Evolutionary conservation across 768 basidiomycete species (phyloP).

Genomic region (Mycena epipterygia): DNA sequence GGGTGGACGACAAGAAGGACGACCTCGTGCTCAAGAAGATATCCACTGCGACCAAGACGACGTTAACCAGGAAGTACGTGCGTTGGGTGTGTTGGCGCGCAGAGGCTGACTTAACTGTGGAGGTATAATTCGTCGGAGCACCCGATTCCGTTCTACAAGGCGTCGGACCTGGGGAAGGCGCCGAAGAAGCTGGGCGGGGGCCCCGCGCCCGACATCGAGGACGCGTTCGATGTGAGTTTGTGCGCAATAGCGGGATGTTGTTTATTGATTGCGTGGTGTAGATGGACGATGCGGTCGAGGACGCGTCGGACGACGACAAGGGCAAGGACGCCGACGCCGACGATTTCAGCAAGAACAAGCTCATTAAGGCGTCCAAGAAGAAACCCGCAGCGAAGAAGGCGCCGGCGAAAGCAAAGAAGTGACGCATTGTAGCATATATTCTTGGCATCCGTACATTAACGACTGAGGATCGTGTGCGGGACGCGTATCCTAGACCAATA

Average conservation of each 20-base stretch:
- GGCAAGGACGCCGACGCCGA: constrained; percentile 53
- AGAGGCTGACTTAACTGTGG: background rate
- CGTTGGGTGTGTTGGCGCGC: background rate
- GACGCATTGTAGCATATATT: no score
- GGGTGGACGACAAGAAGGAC: constrained; percentile 84
- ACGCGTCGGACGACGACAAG: constrained; percentile 61
- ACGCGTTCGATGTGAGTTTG: no score
- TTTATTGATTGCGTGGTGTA: constrained; percentile 23
- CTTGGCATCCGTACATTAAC: no score
- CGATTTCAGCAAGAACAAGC: constrained; percentile 67
- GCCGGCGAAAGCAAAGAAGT: constrained; percentile 12
- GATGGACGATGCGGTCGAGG: constrained; percentile 64
- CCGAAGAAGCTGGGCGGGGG: constrained; percentile 86
- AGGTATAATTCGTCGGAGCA: constrained; percentile 94
- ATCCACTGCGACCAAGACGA: constrained; percentile 80
- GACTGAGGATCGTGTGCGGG: no score
- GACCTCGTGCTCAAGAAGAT: constrained; percentile 88
- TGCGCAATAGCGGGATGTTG: no score
- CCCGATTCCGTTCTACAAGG: constrained; percentile 96
- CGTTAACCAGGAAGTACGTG: constrained; percentile 87
- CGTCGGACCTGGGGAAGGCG: constrained; percentile 79
- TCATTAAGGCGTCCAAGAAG: constrained; percentile 70
- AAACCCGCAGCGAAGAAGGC: constrained; percentile 47
- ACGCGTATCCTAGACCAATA: no score
- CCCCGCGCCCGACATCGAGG: constrained; percentile 91